phyloP scores from a whole-genome alignment of 495 filamentous ascomycete species.

The Eremomyces bilateralis region DNA sequence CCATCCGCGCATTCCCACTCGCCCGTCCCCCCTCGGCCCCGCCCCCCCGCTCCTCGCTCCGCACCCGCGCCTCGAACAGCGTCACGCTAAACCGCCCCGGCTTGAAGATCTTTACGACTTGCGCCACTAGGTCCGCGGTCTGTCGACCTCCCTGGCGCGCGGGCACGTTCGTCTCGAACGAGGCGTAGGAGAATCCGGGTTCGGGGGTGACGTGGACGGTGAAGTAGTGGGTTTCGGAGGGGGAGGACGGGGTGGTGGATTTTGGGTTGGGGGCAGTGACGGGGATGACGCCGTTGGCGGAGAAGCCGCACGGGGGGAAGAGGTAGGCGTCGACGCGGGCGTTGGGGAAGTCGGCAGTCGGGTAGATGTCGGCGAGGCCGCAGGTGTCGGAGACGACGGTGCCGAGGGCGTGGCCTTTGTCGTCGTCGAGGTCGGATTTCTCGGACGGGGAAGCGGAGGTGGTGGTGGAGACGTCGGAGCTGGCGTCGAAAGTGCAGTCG shows the following conservation, averaged over 20 bases:
- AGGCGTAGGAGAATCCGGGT: conserved; percentile 94
- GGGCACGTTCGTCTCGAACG: conserved; percentile 98
- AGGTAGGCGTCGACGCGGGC: conserved; percentile 90
- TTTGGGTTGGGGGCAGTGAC: conserved; percentile 31
- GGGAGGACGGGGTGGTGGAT: conserved; percentile 20
- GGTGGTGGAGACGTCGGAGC: conserved; percentile 60
- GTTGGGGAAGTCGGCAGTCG: conserved; percentile 69
- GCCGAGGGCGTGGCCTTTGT: conserved; percentile 82
- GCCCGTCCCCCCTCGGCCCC: conserved; percentile 21
- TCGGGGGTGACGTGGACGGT: conserved; percentile 98
- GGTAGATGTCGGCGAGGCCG: conserved; percentile 78
- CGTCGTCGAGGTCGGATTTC: conserved; percentile 30
- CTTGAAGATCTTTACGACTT: conserved; percentile 88
- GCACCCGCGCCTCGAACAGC: conserved; percentile 74
- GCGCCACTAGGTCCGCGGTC: conserved; percentile 74
- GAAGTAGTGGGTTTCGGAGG: conserved; percentile 64
- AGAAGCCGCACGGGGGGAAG: conserved; percentile 95
- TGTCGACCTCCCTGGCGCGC: conserved; percentile 67
- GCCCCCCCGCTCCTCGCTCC: conserved; percentile 19
- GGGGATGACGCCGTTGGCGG: conserved; percentile 90
- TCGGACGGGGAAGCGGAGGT: conserved; percentile 45
- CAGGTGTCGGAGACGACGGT: conserved; percentile 81
- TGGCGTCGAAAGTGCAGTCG: conserved; percentile 20
- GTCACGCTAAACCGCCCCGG: conserved; percentile 94
- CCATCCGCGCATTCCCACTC: conserved; percentile 51